A percentile compares a stretch with the other conserved stretches of the same genome.
These are phyloP conservation scores for Lactarius pseudohatsudake DNA, from an alignment of 768 basidiomycete genomes.

Conservation along the genomic window DNA sequence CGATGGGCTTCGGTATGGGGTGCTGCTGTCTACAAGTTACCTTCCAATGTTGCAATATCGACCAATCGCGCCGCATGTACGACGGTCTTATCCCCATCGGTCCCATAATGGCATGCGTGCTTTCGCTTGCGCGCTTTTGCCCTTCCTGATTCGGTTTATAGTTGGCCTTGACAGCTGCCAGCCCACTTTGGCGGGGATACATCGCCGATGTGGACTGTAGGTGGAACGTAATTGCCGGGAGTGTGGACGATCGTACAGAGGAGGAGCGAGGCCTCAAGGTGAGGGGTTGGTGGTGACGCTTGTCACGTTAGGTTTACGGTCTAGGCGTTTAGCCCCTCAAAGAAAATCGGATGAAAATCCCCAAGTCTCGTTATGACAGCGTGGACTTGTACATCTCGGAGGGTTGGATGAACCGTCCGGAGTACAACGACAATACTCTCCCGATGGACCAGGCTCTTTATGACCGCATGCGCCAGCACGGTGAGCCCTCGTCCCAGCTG, in stretches of 20 bases:
- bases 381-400: constrained; percentile 92
- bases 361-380: constrained; percentile 97
- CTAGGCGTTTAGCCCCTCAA: constrained; percentile 62
- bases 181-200: constrained; percentile 92
- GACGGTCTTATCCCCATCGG: constrained; percentile 95
- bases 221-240: constrained; percentile 99
- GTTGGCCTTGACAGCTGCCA: constrained; percentile 93
- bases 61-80: constrained; percentile 89
- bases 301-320: constrained; percentile 15
- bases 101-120: constrained; percentile 80
- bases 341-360: constrained; percentile 73
- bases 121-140: background rate
- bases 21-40: constrained; percentile 97
- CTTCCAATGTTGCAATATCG: constrained; percentile 94
- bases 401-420: constrained; percentile 82
- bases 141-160: constrained; percentile 36
- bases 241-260: constrained; percentile 94
- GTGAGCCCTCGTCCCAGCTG: constrained; percentile 43
- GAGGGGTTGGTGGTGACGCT: constrained; percentile 18
- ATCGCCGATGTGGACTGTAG: constrained; percentile 96
- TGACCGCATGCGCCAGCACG: constrained; percentile 70
- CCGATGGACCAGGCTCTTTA: constrained; percentile 79
- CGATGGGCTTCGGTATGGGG: constrained; percentile 99
- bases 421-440: constrained; percentile 87
- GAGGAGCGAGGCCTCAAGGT: constrained; percentile 93